These are phyloP conservation scores for Fragaria iinumae DNA, from an alignment of 306 rosid species.

Conservation along the genomic window DNA sequence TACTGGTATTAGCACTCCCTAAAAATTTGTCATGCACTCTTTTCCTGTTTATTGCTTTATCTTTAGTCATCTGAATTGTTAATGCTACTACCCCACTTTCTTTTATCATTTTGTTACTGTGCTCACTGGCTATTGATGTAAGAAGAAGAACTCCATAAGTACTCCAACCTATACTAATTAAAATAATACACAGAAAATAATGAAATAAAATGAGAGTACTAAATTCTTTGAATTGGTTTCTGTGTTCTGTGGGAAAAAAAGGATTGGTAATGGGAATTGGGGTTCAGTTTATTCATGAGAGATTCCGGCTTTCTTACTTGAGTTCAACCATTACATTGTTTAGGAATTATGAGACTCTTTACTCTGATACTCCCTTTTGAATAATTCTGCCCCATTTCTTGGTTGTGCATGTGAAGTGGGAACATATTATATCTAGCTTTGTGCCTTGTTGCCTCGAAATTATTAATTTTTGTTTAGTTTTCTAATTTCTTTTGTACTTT, in stretches of 20 bases:
- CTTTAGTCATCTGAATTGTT: neutral
- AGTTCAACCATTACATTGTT: neutral
- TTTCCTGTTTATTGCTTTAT: neutral
- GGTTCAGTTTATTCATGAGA: neutral
- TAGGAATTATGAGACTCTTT: neutral
- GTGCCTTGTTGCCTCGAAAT: neutral
- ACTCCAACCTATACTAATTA: neutral
- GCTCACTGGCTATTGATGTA: neutral
- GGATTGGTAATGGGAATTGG: neutral
- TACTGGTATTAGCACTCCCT: neutral
- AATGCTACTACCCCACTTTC: neutral
- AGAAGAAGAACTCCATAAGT: neutral
- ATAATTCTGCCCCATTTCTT: neutral
- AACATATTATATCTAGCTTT: neutral
- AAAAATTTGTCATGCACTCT: neutral
- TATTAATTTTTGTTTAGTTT: neutral
- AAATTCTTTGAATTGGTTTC: neutral
- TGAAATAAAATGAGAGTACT: neutral
- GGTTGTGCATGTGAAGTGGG: neutral
- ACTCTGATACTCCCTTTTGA: no score
- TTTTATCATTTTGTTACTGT: neutral
- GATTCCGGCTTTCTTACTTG: neutral
- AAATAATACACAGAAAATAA: neutral
- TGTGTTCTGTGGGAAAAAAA: neutral
- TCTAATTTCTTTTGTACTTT: neutral